phyloP scores from a whole-genome alignment of 257 asterid genomes.

The Scutellaria barbata region DNA sequence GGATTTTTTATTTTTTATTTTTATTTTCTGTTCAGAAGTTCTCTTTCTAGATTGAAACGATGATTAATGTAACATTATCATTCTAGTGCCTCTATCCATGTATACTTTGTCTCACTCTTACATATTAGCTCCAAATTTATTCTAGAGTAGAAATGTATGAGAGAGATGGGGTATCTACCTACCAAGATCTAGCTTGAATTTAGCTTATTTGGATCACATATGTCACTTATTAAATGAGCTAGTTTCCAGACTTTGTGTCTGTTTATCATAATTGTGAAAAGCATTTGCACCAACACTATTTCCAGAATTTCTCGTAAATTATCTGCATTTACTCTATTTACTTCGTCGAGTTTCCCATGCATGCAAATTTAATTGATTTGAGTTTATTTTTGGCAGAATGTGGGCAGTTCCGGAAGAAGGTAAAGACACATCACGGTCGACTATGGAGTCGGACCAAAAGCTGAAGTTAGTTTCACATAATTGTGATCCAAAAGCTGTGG shows the following conservation, averaged over 20 bases:
- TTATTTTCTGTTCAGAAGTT: too few relatives aligned
- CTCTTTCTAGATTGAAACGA: too few relatives aligned
- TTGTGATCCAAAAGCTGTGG: too few relatives aligned
- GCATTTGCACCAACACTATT: not conserved
- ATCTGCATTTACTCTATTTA: not conserved
- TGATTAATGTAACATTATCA: too few relatives aligned
- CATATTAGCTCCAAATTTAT: not conserved
- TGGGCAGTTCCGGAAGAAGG: conserved; percentile 86
- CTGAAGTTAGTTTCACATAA: too few relatives aligned
- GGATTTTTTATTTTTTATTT: not conserved
- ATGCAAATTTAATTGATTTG: conserved; percentile 14
- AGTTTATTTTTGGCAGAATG: conserved; percentile 58
- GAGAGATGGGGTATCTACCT: not conserved
- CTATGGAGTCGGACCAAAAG: conserved; percentile 50
- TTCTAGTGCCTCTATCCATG: not conserved
- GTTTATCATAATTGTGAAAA: not conserved
- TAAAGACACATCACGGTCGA: conserved; percentile 50
- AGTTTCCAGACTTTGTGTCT: not conserved
- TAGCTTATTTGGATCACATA: conserved; percentile 7
- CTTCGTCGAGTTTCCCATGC: conserved; percentile 27
- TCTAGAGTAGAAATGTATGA: not conserved
- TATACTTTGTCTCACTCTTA: not conserved
- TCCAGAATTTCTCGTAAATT: not conserved
- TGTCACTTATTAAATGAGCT: not conserved
- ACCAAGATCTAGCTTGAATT: not conserved